Evolutionary conservation across 176 grass and related monocot genomes (phyloP).

Genomic region (Oryza glaberrima): DNA sequence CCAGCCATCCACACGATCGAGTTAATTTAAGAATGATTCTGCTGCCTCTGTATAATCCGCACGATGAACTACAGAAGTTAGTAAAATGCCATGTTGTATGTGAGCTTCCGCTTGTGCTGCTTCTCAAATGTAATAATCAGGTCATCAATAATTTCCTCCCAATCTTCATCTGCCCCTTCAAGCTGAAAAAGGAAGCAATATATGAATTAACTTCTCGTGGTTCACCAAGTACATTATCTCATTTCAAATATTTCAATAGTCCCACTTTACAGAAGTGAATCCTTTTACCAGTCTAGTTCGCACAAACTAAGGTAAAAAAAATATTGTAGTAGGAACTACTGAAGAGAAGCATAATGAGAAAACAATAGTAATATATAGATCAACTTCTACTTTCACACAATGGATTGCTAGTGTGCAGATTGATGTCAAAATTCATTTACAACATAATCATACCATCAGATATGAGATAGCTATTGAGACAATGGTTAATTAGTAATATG

Average conservation of each 20-base stretch:
- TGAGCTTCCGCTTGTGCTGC: constrained; percentile 51
- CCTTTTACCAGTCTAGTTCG: background rate
- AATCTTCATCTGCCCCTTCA: constrained; percentile 39
- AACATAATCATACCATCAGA: constrained; percentile 18
- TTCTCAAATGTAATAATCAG: constrained; percentile 52
- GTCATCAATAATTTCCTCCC: constrained; percentile 60
- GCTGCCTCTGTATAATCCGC: background rate
- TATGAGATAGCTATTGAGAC: constrained; percentile 4
- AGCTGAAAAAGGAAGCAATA: constrained; percentile 34
- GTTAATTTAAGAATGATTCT: background rate
- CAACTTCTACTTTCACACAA: background rate
- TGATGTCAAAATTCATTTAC: constrained; percentile 1
- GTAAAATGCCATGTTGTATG: constrained; percentile 54
- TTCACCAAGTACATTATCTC: background rate
- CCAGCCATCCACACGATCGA: background rate
- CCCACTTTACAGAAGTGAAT: constrained; percentile 13
- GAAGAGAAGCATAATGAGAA: background rate
- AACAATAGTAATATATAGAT: constrained; percentile 13
- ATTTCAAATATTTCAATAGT: constrained; percentile 1
- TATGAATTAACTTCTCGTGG: background rate
- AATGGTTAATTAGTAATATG: background rate
- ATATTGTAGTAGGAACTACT: background rate
- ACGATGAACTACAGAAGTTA: constrained; percentile 14
- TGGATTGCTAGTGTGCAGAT: background rate
- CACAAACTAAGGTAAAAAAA: constrained; percentile 14